Percentiles rank a stretch among this genome's conserved stretches.
phyloP scores from a whole-genome alignment of 768 basidiomycete species.

The Clavaria fumosa region DNA sequence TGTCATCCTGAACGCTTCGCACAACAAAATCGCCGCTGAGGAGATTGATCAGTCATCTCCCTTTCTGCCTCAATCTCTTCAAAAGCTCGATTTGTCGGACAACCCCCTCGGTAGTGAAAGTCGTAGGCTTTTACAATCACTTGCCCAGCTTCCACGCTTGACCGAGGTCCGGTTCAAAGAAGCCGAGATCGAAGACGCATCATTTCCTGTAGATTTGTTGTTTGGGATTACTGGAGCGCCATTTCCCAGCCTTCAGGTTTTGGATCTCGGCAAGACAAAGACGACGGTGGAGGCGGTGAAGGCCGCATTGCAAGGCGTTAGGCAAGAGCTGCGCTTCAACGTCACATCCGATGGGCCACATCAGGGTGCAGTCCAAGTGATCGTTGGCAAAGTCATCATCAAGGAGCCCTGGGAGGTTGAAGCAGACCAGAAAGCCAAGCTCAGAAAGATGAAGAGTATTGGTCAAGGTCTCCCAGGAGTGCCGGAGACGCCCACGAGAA shows the following conservation, averaged over 20 bases:
- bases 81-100: conserved; percentile 45
- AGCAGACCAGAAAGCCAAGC: conserved; percentile 37
- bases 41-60: conserved; percentile 36
- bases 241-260: conserved; percentile 37
- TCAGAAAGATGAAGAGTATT: conserved; percentile 21
- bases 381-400: conserved; percentile 54
- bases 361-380: conserved; percentile 35
- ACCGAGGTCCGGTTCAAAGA: conserved; percentile 42
- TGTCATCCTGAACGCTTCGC: conserved; percentile 42
- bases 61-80: conserved; percentile 34
- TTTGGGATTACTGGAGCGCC: conserved; percentile 13
- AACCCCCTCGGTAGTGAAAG: conserved; percentile 43
- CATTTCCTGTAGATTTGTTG: conserved; percentile 32
- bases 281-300: conserved; percentile 33
- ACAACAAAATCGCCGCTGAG: conserved; percentile 45
- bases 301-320: conserved; percentile 29
- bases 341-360: conserved; percentile 36
- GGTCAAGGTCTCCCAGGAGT: conserved; percentile 2
- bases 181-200: conserved; percentile 44
- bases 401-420: conserved; percentile 75
- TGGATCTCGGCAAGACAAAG: conserved; percentile 56
- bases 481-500: not conserved
- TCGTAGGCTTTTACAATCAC: conserved; percentile 27
- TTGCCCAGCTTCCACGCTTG: conserved; percentile 34
- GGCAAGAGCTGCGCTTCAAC: conserved; percentile 40